Base-by-base conservation (phyloP, 805 yeast species). In the Debaryomyces tyrocola region DNA sequence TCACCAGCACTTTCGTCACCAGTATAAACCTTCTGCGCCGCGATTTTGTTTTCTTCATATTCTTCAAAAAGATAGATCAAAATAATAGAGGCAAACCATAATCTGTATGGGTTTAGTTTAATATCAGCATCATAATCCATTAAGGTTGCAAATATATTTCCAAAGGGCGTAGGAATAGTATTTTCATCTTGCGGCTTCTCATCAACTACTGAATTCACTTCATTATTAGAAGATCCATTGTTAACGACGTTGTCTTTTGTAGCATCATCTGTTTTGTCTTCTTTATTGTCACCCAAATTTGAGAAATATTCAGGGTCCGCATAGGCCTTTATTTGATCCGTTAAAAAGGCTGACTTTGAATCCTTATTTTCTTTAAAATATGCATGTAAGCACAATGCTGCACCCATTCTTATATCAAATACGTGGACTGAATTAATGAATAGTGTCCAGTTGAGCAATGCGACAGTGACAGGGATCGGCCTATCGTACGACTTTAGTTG, bases 391-490 rank as follows among this genome's bases (percentile, higher is more conserved):
- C 89, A 79, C 34, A 73, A 66, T 4, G 81, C 73, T 4, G 97
- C 80, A 1, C 90, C 90, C 8, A 83, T 79, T 54, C 99, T 75
- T 5, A 90, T 77, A 50, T 88, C 91, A 62, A 94, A 94, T 0
- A 83, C 68, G 56, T 91, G 97, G 2, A 90, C 87, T 0, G 97
- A 89, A 52, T 87, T 88, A 4, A 84, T 80, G 48, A 73, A 78
- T 6, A 92, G 66, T 29, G 89, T 76, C 99, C 99, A 94, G 51
- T 87, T 85, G 27, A 92, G 58, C 41, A 94, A 70, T 0, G 95
- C 90, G 24, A 77, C 73, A 0, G 85, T 74, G 0, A 88, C 95
- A 0, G 97, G 92, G 2, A 89, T 66, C 1, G 64, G 59, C 38
- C 51, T 56, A 37, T 62, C 65, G 36, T 57, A 70, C 1, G 59